Percentiles rank a stretch among this genome's conserved stretches.
Evolutionary conservation across 768 basidiomycete species (phyloP).

Genomic region (Lentinula raphanica): DNA sequence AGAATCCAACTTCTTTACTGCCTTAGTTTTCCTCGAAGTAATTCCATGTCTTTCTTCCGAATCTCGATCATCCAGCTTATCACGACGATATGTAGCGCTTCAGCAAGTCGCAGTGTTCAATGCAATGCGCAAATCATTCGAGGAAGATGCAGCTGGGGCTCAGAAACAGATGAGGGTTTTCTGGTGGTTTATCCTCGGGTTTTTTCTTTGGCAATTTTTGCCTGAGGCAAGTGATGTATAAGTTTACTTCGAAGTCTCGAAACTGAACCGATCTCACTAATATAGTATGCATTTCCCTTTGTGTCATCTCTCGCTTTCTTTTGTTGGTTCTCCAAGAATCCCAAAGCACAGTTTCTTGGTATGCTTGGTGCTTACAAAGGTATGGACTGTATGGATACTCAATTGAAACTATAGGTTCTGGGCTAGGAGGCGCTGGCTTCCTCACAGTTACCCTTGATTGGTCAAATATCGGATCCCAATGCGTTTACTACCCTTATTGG

Average conservation of each 20-base stretch:
- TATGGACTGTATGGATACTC: slow-evolving; percentile 1
- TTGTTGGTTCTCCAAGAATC: slow-evolving; percentile 21
- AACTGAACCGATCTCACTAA: not conserved
- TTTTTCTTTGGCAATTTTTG: slow-evolving; percentile 17
- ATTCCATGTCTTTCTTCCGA: too few species aligned
- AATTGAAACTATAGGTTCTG: slow-evolving; percentile 14
- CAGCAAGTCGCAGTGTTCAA: slow-evolving; percentile 12
- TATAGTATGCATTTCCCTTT: slow-evolving; percentile 20
- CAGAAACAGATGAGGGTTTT: slow-evolving; percentile 20
- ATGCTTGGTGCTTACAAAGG: too few species aligned
- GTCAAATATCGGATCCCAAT: slow-evolving; percentile 19
- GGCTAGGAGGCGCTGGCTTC: slow-evolving; percentile 19
- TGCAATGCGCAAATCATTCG: slow-evolving; percentile 9
- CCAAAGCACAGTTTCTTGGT: slow-evolving; percentile 15
- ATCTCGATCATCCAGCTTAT: too few species aligned
- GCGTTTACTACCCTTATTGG: slow-evolving; percentile 22
- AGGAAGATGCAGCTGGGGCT: slow-evolving; percentile 6
- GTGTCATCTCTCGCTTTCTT: slow-evolving; percentile 21
- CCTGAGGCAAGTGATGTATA: slow-evolving; percentile 12
- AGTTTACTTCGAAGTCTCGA: not conserved
- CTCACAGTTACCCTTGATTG: slow-evolving; percentile 20
- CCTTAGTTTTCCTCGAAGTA: slow-evolving; percentile 1
- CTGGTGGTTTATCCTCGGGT: slow-evolving; percentile 13
- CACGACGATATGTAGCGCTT: slow-evolving; percentile 12
- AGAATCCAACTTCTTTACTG: not conserved